phyloP scores from a whole-genome alignment of 495 filamentous ascomycete species.

The Tuber umbilicatum region DNA sequence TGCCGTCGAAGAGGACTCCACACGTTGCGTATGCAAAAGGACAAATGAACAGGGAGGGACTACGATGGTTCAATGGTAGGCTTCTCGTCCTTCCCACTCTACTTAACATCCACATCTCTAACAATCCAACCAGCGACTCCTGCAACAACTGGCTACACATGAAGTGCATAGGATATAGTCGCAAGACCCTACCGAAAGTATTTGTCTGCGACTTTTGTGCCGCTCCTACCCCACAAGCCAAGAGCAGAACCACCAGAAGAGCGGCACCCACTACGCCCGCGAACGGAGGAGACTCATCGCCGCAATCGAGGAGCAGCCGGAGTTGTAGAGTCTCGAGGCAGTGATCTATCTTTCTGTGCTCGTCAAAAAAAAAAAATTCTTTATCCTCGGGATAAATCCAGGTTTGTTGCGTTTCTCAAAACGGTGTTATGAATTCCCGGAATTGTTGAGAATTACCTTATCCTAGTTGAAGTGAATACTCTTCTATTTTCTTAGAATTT shows the following conservation, averaged over 20 bases:
- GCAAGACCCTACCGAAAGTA: constrained; percentile 35
- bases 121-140: constrained; percentile 27
- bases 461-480: background rate
- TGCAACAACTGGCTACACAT: constrained; percentile 38
- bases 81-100: background rate
- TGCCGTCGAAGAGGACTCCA: constrained; percentile 11
- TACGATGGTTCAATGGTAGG: constrained; percentile 39
- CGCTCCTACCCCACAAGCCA: constrained; percentile 8
- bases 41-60: constrained; percentile 32
- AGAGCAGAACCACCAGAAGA: background rate
- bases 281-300: background rate
- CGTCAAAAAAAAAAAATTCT: too few relatives aligned
- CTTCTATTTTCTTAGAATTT: background rate
- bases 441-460: background rate
- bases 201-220: constrained; percentile 37
- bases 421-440: background rate
- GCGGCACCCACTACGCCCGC: background rate
- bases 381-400: background rate
- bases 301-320: background rate
- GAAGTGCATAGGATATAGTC: constrained; percentile 35
- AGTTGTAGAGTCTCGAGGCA: background rate
- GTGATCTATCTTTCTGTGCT: background rate
- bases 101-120: constrained; percentile 4
- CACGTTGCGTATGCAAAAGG: constrained; percentile 37
- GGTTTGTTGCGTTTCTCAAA: background rate